Conservation (phyloP, 176 grass and related monocot genomes). For the Cocos nucifera region DNA sequence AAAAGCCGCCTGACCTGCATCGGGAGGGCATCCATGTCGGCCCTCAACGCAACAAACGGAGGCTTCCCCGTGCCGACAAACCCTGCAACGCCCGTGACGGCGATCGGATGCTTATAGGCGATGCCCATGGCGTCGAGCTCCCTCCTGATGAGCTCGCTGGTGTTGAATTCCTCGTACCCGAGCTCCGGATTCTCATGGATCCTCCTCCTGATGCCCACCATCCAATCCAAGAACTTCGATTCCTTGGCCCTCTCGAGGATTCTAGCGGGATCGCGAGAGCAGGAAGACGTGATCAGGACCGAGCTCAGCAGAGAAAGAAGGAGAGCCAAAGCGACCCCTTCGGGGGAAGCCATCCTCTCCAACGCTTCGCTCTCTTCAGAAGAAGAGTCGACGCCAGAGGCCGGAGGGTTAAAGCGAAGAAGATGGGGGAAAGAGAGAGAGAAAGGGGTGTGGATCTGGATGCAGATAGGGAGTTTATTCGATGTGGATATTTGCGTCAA, state of each 20-base stretch:
- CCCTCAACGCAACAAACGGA: conserved; percentile 73
- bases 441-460: too few species aligned
- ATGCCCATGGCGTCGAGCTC: conserved; percentile 61
- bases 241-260: conserved; percentile 17
- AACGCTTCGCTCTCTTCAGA: too few species aligned
- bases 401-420: too few species aligned
- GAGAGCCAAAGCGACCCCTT: too few species aligned
- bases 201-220: conserved; percentile 35
- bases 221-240: conserved; percentile 48
- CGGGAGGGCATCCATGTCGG: conserved; percentile 91
- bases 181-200: conserved; percentile 70
- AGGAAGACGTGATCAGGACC: too few species aligned
- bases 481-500: too few species aligned
- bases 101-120: conserved; percentile 56
- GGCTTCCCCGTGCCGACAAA: conserved; percentile 58
- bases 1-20: conserved; percentile 42
- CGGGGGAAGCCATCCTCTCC: too few species aligned
- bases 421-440: too few species aligned
- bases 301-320: too few species aligned
- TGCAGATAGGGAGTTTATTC: too few species aligned
- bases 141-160: conserved; percentile 38
- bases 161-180: conserved; percentile 55
- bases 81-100: conserved; percentile 78
- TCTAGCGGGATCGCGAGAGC: background rate
- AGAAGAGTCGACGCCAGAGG: too few species aligned